Evolutionary conservation across 495 filamentous ascomycete species (phyloP).

Genomic region (Podospora tetraspora): DNA sequence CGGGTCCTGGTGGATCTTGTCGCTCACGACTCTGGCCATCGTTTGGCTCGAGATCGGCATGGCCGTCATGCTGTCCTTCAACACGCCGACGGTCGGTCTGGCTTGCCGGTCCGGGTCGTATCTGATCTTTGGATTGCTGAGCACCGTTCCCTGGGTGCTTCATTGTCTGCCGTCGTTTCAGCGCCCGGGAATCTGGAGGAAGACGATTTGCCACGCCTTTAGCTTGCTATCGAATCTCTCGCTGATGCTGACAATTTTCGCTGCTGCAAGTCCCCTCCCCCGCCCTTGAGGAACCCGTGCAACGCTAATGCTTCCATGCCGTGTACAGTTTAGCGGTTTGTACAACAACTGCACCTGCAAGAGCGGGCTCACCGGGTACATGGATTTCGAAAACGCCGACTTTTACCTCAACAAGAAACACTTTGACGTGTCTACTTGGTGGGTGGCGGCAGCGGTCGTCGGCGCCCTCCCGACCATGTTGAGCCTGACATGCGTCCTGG

Average conservation of each 20-base stretch:
- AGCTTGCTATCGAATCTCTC: background rate
- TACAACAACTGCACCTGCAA: slow-evolving; percentile 21
- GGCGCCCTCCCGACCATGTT: background rate
- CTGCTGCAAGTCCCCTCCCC: slow-evolving; percentile 10
- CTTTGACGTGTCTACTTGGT: slow-evolving; percentile 14
- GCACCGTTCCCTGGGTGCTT: slow-evolving; percentile 27
- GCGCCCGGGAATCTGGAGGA: background rate
- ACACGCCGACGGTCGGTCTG: slow-evolving; percentile 46
- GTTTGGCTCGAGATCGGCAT: slow-evolving; percentile 32
- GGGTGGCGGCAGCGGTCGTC: slow-evolving; percentile 3
- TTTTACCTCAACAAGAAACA: slow-evolving; percentile 11
- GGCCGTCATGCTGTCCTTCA: slow-evolving; percentile 40
- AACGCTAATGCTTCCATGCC: background rate
- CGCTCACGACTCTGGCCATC: slow-evolving; percentile 26
- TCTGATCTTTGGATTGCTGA: slow-evolving; percentile 36
- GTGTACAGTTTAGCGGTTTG: slow-evolving; percentile 35
- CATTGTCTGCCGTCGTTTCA: background rate
- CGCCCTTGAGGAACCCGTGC: background rate
- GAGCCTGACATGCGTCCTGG: background rate
- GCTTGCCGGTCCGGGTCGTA: slow-evolving; percentile 48
- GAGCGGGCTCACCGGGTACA: slow-evolving; percentile 21
- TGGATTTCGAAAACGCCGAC: slow-evolving; percentile 25
- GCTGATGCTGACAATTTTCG: slow-evolving; percentile 12
- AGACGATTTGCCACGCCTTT: slow-evolving; percentile 3
- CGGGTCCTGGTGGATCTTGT: slow-evolving; percentile 13